phyloP scores from a whole-genome alignment of 495 filamentous ascomycete species.

The Aeminium ludgeri region DNA sequence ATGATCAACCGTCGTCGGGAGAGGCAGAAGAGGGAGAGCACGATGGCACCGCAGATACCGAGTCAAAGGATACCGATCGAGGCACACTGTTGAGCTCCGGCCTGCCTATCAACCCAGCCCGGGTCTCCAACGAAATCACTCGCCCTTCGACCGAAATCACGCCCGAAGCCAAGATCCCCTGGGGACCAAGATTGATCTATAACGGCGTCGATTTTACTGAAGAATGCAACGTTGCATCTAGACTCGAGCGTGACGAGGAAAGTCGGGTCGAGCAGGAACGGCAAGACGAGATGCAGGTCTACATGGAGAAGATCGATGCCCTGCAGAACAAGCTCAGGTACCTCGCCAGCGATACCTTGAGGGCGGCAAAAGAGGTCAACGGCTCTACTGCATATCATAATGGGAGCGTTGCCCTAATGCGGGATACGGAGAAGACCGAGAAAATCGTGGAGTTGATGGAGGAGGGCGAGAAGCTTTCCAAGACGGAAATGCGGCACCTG shows the following conservation, averaged over 20 bases:
- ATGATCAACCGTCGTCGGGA: slow-evolving; percentile 3
- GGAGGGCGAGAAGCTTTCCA: slow-evolving; percentile 79
- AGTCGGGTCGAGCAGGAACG: slow-evolving; percentile 44
- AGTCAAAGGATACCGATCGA: background rate
- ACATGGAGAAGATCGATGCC: slow-evolving; percentile 83
- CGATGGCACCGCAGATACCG: background rate
- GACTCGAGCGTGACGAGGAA: slow-evolving; percentile 39
- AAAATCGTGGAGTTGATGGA: slow-evolving; percentile 77
- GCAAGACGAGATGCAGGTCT: slow-evolving; percentile 64
- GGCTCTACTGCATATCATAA: slow-evolving; percentile 43
- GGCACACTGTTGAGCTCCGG: slow-evolving; percentile 5
- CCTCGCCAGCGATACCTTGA: slow-evolving; percentile 59
- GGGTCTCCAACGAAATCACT: slow-evolving; percentile 6
- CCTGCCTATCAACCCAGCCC: slow-evolving; percentile 13
- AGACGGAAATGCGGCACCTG: slow-evolving; percentile 67
- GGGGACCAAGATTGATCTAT: too few relatives aligned
- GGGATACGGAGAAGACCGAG: slow-evolving; percentile 80
- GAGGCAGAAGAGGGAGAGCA: background rate
- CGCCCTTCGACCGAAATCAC: slow-evolving; percentile 6
- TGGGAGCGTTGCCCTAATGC: slow-evolving; percentile 55
- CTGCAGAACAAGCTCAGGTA: slow-evolving; percentile 81
- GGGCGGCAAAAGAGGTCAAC: slow-evolving; percentile 48
- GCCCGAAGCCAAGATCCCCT: background rate
- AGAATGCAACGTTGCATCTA: slow-evolving; percentile 32
- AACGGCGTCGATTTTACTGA: too few relatives aligned